A percentile compares a stretch with the other conserved stretches of the same genome.
These are phyloP conservation scores for Conticribra guillardii DNA, from an alignment of 108 stramenopile species.

Conservation along the genomic window DNA sequence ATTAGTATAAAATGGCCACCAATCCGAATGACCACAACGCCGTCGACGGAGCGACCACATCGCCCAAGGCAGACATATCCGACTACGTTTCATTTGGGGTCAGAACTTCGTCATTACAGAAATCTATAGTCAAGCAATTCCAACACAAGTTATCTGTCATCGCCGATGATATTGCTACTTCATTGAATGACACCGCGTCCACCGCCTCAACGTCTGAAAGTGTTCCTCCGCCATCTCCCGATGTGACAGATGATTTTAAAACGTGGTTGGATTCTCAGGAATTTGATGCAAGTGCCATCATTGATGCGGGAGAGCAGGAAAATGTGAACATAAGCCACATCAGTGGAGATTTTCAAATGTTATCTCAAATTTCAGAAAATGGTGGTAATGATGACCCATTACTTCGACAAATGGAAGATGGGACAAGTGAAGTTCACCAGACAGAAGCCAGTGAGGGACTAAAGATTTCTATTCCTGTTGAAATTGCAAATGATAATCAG, in stretches of 20 bases:
- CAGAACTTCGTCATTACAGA: background rate
- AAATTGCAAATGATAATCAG: too few species aligned
- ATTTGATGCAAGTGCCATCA: conserved; percentile 33
- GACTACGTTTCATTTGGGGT: background rate
- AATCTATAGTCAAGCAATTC: background rate
- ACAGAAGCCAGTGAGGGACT: too few species aligned
- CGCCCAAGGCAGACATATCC: background rate
- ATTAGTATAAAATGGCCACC: too few species aligned
- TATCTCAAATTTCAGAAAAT: background rate
- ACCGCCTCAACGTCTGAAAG: background rate
- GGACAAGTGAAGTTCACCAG: too few species aligned
- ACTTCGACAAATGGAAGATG: too few species aligned
- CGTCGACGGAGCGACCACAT: background rate
- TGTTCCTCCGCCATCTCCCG: background rate
- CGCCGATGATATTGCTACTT: background rate
- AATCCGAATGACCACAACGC: background rate
- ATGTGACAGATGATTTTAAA: conserved; percentile 8
- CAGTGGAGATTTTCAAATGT: conserved; percentile 14
- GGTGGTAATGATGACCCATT: background rate
- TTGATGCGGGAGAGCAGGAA: background rate
- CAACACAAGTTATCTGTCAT: background rate
- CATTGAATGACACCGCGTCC: conserved; percentile 1
- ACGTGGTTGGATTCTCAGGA: conserved; percentile 11
- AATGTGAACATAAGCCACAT: conserved; percentile 17
- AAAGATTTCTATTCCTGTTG: too few species aligned